These are phyloP conservation scores for Elsinoe arachidis DNA, from an alignment of 2,329 filamentous ascomycete genomes.

Conservation along the genomic window DNA sequence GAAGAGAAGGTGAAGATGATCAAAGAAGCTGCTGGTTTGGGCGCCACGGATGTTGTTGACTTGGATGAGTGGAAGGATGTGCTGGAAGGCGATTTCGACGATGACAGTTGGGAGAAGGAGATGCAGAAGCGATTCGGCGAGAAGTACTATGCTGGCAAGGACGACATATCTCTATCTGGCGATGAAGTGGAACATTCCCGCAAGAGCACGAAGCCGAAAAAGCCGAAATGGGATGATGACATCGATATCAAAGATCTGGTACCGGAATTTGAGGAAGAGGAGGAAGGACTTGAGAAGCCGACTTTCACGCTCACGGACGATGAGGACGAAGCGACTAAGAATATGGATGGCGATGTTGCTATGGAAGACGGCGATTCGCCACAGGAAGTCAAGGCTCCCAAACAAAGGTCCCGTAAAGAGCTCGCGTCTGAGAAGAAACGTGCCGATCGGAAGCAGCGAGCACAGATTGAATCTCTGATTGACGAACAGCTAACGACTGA, in stretches of 20 bases:
- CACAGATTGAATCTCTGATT: constrained; percentile 76
- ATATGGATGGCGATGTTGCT: constrained; percentile 30
- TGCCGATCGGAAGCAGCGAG: constrained; percentile 68
- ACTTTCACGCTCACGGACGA: constrained; percentile 50
- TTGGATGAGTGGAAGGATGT: constrained; percentile 79
- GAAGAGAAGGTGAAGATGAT: constrained; percentile 81
- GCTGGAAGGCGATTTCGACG: constrained; percentile 80
- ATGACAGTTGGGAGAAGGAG: constrained; percentile 80
- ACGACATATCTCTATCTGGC: constrained; percentile 31
- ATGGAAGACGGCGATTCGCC: constrained; percentile 30
- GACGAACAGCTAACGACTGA: constrained; percentile 72
- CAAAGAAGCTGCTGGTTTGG: constrained; percentile 76
- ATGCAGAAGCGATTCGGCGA: constrained; percentile 86
- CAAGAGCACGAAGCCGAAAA: constrained; percentile 62
- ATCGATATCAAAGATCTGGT: constrained; percentile 93
- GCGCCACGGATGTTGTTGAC: constrained; percentile 51
- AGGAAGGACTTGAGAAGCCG: constrained; percentile 35
- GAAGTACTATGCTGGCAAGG: constrained; percentile 70
- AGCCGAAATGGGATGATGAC: constrained; percentile 91
- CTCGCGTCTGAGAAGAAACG: constrained; percentile 53
- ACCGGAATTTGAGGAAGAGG: constrained; percentile 70
- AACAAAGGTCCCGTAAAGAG: constrained; percentile 37
- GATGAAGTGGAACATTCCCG: constrained; percentile 35
- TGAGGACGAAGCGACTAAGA: constrained; percentile 34
- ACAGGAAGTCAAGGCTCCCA: constrained; percentile 14